These are phyloP conservation scores for Backusella mclennaniae DNA, from an alignment of 192 early-diverging fungal species.

Conservation along the genomic window DNA sequence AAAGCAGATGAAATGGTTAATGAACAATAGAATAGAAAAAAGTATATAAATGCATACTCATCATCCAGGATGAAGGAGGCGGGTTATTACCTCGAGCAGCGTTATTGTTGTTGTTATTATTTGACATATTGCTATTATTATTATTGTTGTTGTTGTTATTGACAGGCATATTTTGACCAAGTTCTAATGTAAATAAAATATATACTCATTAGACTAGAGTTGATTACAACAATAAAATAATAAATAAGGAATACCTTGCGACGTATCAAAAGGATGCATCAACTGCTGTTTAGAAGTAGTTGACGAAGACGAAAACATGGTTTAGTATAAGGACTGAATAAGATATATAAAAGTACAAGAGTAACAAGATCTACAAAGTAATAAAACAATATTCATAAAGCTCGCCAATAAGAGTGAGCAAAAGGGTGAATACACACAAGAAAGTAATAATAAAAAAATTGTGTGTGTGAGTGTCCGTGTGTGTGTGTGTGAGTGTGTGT, in stretches of 20 bases:
- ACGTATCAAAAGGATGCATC: background rate
- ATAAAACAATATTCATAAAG: background rate
- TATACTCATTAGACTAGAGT: background rate
- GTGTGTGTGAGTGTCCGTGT: background rate
- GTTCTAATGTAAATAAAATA: background rate
- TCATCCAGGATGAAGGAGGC: slow-evolving; percentile 3
- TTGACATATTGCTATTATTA: background rate
- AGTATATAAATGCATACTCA: background rate
- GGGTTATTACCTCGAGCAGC: background rate
- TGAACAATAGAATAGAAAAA: background rate
- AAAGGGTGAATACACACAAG: background rate
- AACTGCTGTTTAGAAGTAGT: slow-evolving; percentile 5
- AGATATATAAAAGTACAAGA: background rate
- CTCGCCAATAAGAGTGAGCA: background rate
- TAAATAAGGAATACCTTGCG: background rate
- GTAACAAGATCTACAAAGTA: background rate
- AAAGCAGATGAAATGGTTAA: background rate
- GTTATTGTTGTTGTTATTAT: background rate
- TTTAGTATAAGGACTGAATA: background rate
- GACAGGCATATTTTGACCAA: background rate
- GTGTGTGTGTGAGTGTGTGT: background rate
- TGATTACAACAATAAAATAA: background rate
- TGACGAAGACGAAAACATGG: background rate
- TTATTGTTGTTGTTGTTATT: background rate
- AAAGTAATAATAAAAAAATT: background rate